These are phyloP conservation scores for Chaetomium fimeti DNA, from an alignment of 495 filamentous ascomycete species.

Conservation along the genomic window DNA sequence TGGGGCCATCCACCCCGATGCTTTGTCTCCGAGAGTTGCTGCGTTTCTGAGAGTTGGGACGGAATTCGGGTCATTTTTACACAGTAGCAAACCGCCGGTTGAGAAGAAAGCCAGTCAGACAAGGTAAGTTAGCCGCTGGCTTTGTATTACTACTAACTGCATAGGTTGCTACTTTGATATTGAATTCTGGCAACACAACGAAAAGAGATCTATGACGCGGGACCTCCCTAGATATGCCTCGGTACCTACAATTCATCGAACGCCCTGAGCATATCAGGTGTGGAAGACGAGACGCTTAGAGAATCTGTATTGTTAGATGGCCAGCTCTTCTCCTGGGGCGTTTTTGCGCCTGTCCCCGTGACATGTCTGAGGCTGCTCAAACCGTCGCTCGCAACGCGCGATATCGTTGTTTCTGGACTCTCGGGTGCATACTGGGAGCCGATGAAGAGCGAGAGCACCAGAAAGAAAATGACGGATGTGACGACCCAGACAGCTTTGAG, in stretches of 20 bases:
- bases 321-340: not conserved
- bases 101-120: not conserved
- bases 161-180: not conserved
- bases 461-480: conserved; percentile 46
- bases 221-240: not conserved
- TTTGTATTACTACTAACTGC: too few species aligned
- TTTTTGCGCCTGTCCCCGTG: conserved; percentile 1
- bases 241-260: conserved; percentile 47
- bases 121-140: too few species aligned
- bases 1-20: not conserved
- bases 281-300: conserved; percentile 8
- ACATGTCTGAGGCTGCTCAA: conserved; percentile 16
- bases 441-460: conserved; percentile 45
- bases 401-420: conserved; percentile 18
- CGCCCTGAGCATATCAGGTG: conserved; percentile 36
- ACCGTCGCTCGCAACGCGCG: conserved; percentile 24
- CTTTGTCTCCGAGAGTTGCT: too few species aligned
- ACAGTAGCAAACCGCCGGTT: not conserved
- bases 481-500: conserved; percentile 62
- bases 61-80: not conserved
- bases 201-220: not conserved
- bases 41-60: not conserved
- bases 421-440: conserved; percentile 41
- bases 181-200: not conserved
- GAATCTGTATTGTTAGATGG: conserved; percentile 12